phyloP scores from a whole-genome alignment of 2,329 filamentous ascomycete species.

The Cladobotryum protrusum region DNA sequence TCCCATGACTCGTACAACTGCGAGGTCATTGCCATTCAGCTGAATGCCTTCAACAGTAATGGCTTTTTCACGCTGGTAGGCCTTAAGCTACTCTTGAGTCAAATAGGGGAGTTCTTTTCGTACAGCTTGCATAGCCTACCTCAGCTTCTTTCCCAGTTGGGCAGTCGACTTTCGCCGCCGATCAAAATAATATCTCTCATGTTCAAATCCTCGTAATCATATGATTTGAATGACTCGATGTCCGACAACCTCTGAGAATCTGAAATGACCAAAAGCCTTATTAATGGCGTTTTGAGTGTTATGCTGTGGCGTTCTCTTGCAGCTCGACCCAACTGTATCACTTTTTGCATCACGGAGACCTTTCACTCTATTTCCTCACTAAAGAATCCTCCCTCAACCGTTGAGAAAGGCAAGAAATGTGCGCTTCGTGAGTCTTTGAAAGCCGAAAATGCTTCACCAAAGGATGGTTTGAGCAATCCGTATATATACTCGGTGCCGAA shows the following conservation, averaged over 20 bases:
- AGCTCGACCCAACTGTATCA: conserved; percentile 77
- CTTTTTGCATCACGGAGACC: conserved; percentile 66
- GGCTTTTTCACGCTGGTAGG: conserved; percentile 61
- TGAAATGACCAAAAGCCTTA: conserved; percentile 64
- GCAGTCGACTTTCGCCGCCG: conserved; percentile 80
- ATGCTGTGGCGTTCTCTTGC: conserved; percentile 68
- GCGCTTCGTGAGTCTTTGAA: conserved; percentile 70
- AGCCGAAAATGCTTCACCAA: conserved; percentile 56
- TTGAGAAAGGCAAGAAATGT: conserved; percentile 79
- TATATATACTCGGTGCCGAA: conserved; percentile 87
- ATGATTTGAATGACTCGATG: conserved; percentile 24
- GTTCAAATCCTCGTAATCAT: conserved; percentile 62
- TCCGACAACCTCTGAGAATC: conserved; percentile 69
- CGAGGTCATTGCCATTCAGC: conserved; percentile 68
- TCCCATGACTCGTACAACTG: conserved; percentile 12
- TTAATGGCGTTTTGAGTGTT: conserved; percentile 76
- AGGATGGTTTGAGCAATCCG: conserved; percentile 68
- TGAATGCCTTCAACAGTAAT: conserved; percentile 75
- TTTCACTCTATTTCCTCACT: conserved; percentile 72
- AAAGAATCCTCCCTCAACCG: conserved; percentile 74
- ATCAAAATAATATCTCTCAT: conserved; percentile 74
- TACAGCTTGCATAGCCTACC: conserved; percentile 79
- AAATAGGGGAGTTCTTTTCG: conserved; percentile 75
- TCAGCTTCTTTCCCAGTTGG: conserved; percentile 89
- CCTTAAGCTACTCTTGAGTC: conserved; percentile 67